These are phyloP conservation scores for Mycocentrospora acerina DNA, from an alignment of 2,329 filamentous ascomycete species.

Conservation along the genomic window DNA sequence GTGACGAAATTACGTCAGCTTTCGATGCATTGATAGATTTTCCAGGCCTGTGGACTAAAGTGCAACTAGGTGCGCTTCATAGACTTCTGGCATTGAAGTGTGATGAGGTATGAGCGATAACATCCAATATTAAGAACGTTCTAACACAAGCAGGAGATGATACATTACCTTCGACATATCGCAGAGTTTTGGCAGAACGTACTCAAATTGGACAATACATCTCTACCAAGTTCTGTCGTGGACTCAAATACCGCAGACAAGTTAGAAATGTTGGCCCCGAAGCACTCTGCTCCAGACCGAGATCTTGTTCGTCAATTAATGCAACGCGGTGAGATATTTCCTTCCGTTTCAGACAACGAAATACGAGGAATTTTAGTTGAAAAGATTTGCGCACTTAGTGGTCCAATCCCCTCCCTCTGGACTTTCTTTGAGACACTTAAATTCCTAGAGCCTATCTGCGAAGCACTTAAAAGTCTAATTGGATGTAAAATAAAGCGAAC, in stretches of 20 bases:
- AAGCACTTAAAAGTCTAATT: constrained; percentile 13
- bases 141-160: constrained; percentile 15
- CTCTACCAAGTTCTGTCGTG: constrained; percentile 6
- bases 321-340: constrained; percentile 8
- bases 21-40: constrained; percentile 22
- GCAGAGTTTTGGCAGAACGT: constrained; percentile 8
- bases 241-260: constrained; percentile 8
- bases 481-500: constrained; percentile 9
- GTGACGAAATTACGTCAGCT: constrained; percentile 5
- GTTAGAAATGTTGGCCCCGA: constrained; percentile 10
- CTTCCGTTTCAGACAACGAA: constrained; percentile 2
- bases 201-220: constrained; percentile 6
- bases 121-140: neutral
- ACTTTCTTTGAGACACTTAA: constrained; percentile 20
- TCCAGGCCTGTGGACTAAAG: constrained; percentile 16
- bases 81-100: constrained; percentile 20
- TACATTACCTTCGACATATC: constrained; percentile 14
- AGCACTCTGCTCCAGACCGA: constrained; percentile 7
- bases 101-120: constrained; percentile 15
- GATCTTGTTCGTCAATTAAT: constrained; percentile 7
- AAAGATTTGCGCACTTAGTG: constrained; percentile 8
- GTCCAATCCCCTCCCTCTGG: constrained; percentile 10
- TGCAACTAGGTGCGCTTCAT: constrained; percentile 22
- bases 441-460: constrained; percentile 14
- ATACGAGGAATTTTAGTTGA: constrained; percentile 3